Percentiles rank a stretch among this genome's conserved stretches.
These are phyloP conservation scores for Rhipidocladum racemiflorum DNA, from an alignment of 176 grass and related monocot species.

Conservation along the genomic window DNA sequence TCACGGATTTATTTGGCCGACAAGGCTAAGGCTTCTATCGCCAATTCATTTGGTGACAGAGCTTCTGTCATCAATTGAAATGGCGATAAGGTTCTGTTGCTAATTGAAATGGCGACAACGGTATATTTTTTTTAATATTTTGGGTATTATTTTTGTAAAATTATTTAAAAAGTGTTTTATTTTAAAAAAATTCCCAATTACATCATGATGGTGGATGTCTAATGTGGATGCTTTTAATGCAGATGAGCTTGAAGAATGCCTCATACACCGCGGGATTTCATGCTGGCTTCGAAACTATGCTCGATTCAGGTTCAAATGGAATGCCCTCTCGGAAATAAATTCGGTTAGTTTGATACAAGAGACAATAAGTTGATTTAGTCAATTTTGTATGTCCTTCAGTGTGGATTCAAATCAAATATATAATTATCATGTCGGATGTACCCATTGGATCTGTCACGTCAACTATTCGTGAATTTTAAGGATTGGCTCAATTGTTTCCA, in stretches of 20 bases:
- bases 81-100: too few relatives aligned
- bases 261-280: constrained; percentile 61
- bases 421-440: not conserved
- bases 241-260: constrained; percentile 75
- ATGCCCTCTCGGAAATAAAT: constrained; percentile 30
- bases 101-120: too few relatives aligned
- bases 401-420: not conserved
- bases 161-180: too few relatives aligned
- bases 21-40: too few relatives aligned
- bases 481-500: not conserved
- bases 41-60: too few relatives aligned
- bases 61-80: too few relatives aligned
- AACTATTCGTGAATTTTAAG: not conserved
- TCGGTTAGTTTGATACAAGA: constrained; percentile 9
- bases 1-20: too few relatives aligned
- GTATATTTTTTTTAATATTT: too few relatives aligned
- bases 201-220: not conserved
- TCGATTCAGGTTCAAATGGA: constrained; percentile 36
- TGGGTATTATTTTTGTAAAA: too few relatives aligned
- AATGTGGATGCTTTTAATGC: constrained; percentile 33
- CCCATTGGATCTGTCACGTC: not conserved
- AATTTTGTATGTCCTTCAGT: not conserved
- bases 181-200: too few relatives aligned
- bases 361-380: not conserved
- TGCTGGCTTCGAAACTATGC: constrained; percentile 50